Evolutionary conservation across 805 yeast species (phyloP), one percentile per base, ranked within the genome.

Genomic region (Yarrowia alimentaria): DNA sequence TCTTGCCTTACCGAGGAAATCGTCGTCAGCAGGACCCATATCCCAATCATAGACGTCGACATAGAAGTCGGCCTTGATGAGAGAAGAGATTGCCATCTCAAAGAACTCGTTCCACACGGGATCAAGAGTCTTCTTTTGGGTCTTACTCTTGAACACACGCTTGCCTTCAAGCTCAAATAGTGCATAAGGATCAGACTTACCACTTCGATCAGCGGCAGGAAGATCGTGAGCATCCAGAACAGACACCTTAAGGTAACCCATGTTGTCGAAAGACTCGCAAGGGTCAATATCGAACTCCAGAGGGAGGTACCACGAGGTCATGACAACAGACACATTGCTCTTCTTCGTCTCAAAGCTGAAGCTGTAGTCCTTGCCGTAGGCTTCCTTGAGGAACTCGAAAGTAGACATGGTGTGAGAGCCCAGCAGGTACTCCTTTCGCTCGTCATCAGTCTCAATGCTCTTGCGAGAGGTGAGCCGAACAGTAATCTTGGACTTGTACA

Each of bases 181-280:
- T 54, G 80, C 74, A 64, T 81, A 91, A 51, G 99, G 99, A 68
- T 93, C 99, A 3, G 96, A 87, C 64, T 85, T 84, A 45, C 98
- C 98, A 59, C 83, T 83, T 22, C 85, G 72, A 68, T 93, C 99
- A n/a, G 90, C 94, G 11, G 96, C 76, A 30, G 83, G 79, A 53
- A 93, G 73, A 47, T 78, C 77, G 12, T 74, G 74, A 3, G 93
- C 98, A 42, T 73, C 71, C 35, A 81, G 57, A 4, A 86, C 73
- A 22, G 75, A 78, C 26, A 89, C 73, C 17, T 72, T 73, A 57
- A 91, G 66, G 21, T 69, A 70, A 64, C 99, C 99, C 53, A 80
- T 74, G 64, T 88, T 84, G 42, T 82, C 76, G 56, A 82, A 78
- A 33, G 84, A 72, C 67, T 93, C 99, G 29, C 77, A 74, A 13